Evolutionary conservation across 1,284 basidiomycete genomes (phyloP).

Genomic region (Cryptococcus sp.): DNA sequence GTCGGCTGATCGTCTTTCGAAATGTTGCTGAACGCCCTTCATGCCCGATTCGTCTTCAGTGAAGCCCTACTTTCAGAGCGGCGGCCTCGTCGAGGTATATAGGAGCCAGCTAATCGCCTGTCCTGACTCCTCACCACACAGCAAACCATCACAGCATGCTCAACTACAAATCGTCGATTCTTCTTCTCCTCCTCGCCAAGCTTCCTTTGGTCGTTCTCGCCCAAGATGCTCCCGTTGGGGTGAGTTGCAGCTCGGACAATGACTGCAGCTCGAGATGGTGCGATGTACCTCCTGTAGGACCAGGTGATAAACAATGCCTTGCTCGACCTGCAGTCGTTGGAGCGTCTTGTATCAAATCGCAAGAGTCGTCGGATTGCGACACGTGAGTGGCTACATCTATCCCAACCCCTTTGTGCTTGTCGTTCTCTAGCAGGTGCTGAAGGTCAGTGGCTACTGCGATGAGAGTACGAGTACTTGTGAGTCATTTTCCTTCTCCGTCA

Average conservation of each 20-base stretch:
- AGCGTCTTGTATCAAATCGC: not conserved
- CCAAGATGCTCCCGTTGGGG: not conserved
- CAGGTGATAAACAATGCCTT: not conserved
- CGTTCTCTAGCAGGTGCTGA: not conserved
- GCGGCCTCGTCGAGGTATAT: too few species aligned
- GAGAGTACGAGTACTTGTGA: not conserved
- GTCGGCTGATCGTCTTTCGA: too few species aligned
- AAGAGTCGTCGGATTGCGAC: not conserved
- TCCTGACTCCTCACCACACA: too few species aligned
- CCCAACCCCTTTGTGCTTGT: too few species aligned
- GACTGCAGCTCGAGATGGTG: not conserved
- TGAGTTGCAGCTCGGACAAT: not conserved
- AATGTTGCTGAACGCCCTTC: too few species aligned
- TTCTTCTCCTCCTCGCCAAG: not conserved
- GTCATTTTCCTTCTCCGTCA: not conserved
- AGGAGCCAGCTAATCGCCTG: too few species aligned
- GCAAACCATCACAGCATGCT: too few species aligned
- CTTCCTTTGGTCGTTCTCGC: not conserved
- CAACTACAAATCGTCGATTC: not conserved
- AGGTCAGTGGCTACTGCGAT: not conserved
- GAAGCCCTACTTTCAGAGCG: too few species aligned
- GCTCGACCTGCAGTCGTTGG: not conserved
- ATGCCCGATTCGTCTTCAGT: too few species aligned
- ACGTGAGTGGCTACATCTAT: not conserved
- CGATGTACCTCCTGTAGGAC: not conserved